Conservation (phyloP, 768 basidiomycete genomes). For the Pulveroboletus sp. region DNA sequence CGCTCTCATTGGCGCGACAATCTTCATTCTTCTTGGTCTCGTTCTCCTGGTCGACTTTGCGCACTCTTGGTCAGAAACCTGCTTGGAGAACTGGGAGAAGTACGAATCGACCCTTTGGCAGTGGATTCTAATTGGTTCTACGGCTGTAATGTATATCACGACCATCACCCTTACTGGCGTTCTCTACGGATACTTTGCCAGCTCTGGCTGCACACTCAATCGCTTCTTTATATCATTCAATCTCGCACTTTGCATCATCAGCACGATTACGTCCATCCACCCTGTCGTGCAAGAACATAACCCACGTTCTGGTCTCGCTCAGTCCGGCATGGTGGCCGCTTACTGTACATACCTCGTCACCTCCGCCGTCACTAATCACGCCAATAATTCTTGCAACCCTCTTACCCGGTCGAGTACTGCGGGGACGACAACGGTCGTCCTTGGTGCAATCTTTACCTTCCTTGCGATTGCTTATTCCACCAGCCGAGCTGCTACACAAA, state of each 20-base stretch:
- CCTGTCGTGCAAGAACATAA: conserved; percentile 89
- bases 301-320: conserved; percentile 91
- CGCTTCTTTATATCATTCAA: conserved; percentile 98
- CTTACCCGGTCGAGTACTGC: conserved; percentile 68
- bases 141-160: conserved; percentile 81
- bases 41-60: conserved; percentile 98
- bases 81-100: conserved; percentile 93
- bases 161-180: conserved; percentile 84
- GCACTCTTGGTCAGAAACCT: conserved; percentile 97
- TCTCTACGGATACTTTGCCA: conserved; percentile 90
- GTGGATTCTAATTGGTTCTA: conserved; percentile 91
- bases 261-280: conserved; percentile 80
- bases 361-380: conserved; percentile 91
- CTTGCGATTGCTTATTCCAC: conserved; percentile 98
- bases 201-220: conserved; percentile 84
- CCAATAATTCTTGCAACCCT: conserved; percentile 86
- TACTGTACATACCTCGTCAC: conserved; percentile 97
- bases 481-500: conserved; percentile 92
- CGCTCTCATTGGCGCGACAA: conserved; percentile 84
- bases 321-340: conserved; percentile 94
- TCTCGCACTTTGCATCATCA: conserved; percentile 72
- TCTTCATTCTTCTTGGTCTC: conserved; percentile 96
- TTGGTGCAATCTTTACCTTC: conserved; percentile 96
- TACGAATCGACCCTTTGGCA: conserved; percentile 90
- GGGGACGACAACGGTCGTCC: conserved; percentile 79